Evolutionary conservation across 306 rosid genomes (phyloP), one percentile per base, ranked within the genome.

Genomic region (Betula pendula): DNA sequence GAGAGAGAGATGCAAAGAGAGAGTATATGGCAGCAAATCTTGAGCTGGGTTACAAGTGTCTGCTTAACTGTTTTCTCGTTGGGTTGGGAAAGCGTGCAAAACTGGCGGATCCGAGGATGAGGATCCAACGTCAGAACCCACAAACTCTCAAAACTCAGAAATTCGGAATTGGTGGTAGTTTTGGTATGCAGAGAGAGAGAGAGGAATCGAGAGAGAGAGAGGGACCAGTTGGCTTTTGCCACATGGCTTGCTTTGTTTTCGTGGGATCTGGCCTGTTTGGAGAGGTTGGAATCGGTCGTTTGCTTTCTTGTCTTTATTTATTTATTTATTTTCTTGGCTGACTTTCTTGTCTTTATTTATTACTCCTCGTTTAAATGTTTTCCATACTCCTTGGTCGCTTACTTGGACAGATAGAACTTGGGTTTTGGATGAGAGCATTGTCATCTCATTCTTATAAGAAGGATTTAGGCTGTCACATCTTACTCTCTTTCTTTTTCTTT

Each of bases 221-320:
- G 40, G 0, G 48, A 3, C 70, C 35, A 49, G 80, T 70, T 62
- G 58, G 33, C 11, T 45, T 49, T 40, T 45, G 77, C 73, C 83
- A 70, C 52, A 56, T 63, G 73, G 43, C 2, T 16, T 20, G 17
- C 5, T 62, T 9, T n/a, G 49, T 45, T 45, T 45, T 2, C 15
- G 49, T 13, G 15, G 49, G 49, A 10, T 45, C 3, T 13, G 49
- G 49, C 11, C 49, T 2, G 27, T 29, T 49, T 60, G 69, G 33
- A 77, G 74, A 59, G 15, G 82, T 69, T 74, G 80, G 82, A 73
- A 72, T 66, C 67, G 65, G 77, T 75, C 72, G 74, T 68, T n/a
- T 20, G 29, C 56, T 43, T 24, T 10, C 20, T 3, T 8, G 16
- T 71, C 19, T 35, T 15, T 11, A 3, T n/a, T n/a, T n/a, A n/a